Evolutionary conservation across 2,329 filamentous ascomycete genomes (phyloP), one percentile per base, ranked within the genome.

Genomic region (Aspergillus sp.): DNA sequence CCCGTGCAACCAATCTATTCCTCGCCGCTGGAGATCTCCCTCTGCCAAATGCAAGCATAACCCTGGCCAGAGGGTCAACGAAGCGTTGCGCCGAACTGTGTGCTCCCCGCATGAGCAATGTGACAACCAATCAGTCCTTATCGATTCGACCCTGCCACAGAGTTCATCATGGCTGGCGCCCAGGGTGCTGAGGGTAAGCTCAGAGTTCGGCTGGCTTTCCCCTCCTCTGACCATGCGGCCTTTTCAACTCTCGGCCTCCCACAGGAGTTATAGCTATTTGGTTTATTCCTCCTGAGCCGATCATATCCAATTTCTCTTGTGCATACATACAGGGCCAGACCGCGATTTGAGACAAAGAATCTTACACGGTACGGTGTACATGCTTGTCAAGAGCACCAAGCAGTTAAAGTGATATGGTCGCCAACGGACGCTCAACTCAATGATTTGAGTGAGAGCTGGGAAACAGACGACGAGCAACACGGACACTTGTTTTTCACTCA

Each of bases 51-150:
- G 35, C 43, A 53, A 53, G 44, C 39, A 50, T 48, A 19, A 39
- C 9, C 17, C 35, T 49, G 35, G 3, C 27, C 27, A 45, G 39
- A n/a, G 12, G 19, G 21, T 52, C 37, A n/a, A 33, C 35, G 46
- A 49, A 46, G 25, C 23, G n/a, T 27, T 53, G 39, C 14, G 23
- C 31, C 23, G 33, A 51, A 25, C 40, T 33, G 17, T 49, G 40
- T 50, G 21, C 40, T 56, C 58, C 55, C 57, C 55, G 58, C 57
- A 55, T 56, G 40, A 33, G 35, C 45, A 40, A 55, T 59, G 59
- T 59, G 57, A 58, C 37, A 55, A 41, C 56, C 56, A 59, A 61
- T 62, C n/a, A 48, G 23, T 17, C 6, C 27, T 8, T n/a, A 31
- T 35, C 7, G 14, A 17, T 39, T 33, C 41, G 19, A 23, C 33